Evolutionary conservation across 2,329 filamentous ascomycete genomes (phyloP), one percentile per base, ranked within the genome.

Genomic region (Cordyceps farinosa): DNA sequence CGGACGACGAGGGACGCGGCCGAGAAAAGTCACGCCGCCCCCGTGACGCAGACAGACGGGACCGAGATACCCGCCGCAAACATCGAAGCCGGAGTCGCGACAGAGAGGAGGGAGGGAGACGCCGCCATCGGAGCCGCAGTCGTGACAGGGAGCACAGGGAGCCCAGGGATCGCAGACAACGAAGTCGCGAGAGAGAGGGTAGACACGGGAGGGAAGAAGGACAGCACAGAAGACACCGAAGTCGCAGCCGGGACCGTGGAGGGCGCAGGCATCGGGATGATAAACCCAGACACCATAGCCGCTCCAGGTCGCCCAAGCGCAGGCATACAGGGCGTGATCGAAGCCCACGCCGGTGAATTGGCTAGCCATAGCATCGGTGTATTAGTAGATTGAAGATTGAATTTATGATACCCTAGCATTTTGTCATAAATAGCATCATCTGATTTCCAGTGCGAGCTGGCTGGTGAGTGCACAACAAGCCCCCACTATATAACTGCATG

Each of bases 1-100:
- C 22, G 36, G 50, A 45, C 10, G 58, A 22, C 34, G 34, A 32
- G n/a, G 34, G 74, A 11, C 58, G 67, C 58, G 69, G 68, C 53
- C 67, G 67, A 42, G 72, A 76, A 6, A 69, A 69, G 42, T 70
- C 73, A 47, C 68, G 70, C 7, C 70, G 75, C 3, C 73, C 75
- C 44, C 69, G 72, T 3, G 70, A 75, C 47, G 65, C 67, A 0
- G 72, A 75, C 3, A 69, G 69, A 36, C 67, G 70, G 27, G 74
- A 77, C 38, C 70, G 71, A 32, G 67, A 72, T 17, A 71, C 75
- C 9, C 72, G 75, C 29, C 72, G 77, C 57, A 79, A 75, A 36
- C 51, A 27, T 52, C 72, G 68, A 51, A 76, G 70, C 67, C 73
- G 67, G 32, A 73, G 65, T 57, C 63, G 68, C 56, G 29, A 53